Conservation (phyloP, 208 protist species). For the Kentomonas sorsogonicus region DNA sequence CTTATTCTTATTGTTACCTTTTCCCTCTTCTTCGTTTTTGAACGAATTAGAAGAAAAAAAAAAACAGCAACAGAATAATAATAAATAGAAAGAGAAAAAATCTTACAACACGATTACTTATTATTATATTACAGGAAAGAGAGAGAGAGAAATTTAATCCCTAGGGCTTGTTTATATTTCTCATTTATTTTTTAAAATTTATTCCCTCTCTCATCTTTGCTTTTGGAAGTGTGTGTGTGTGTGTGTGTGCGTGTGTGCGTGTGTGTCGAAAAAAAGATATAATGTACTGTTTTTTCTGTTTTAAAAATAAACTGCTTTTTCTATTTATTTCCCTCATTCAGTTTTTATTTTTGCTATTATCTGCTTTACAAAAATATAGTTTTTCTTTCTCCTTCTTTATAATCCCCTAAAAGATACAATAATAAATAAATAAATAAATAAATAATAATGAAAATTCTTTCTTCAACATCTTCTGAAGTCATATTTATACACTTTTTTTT, state of each 20-base stretch:
- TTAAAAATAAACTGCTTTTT: not conserved
- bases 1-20: slow-evolving; percentile 11
- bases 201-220: not conserved
- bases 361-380: not conserved
- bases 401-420: slow-evolving; percentile 8
- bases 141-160: not conserved
- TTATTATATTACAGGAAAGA: not conserved
- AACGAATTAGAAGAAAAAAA: not conserved
- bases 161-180: not conserved
- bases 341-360: slow-evolving; percentile 1
- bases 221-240: not conserved
- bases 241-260: not conserved
- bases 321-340: too few relatives aligned
- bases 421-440: slow-evolving; percentile 12
- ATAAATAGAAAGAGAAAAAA: slow-evolving; percentile 5
- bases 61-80: slow-evolving; percentile 1
- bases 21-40: slow-evolving; percentile 3
- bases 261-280: not conserved
- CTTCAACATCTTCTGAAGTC: not conserved
- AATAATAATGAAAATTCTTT: not conserved
- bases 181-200: slow-evolving; percentile 1
- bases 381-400: slow-evolving; percentile 4
- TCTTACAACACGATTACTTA: not conserved
- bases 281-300: not conserved
- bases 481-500: not conserved